Evolutionary conservation across 1,139 yeast genomes (phyloP).

Genomic region (Protomyces arabidopsidicola): DNA sequence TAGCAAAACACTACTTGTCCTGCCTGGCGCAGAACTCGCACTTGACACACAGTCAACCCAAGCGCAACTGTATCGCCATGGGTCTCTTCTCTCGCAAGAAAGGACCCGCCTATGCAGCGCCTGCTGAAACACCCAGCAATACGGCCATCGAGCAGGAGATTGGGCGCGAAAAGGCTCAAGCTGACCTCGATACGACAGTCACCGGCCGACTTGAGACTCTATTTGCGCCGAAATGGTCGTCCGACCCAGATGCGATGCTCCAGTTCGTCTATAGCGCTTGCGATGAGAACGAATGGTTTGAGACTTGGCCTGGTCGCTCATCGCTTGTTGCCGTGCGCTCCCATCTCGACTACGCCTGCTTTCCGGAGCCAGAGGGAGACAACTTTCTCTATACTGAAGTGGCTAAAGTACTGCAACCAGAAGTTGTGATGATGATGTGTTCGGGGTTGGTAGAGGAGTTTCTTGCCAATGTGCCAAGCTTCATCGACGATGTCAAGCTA

Average conservation of each 20-base stretch:
- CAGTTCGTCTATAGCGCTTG: conserved; percentile 29
- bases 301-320: conserved; percentile 24
- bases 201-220: conserved; percentile 9
- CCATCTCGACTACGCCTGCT: conserved; percentile 20
- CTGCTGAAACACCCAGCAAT: neutral
- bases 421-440: conserved; percentile 29
- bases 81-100: conserved; percentile 5
- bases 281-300: conserved; percentile 31
- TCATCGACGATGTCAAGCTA: conserved; percentile 28
- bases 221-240: conserved; percentile 24
- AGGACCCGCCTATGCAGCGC: neutral
- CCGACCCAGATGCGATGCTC: conserved; percentile 28
- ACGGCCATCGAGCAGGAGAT: neutral
- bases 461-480: conserved; percentile 27
- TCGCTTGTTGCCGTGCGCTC: conserved; percentile 30
- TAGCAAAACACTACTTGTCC: neutral
- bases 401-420: conserved; percentile 29
- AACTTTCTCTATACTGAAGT: conserved; percentile 27
- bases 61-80: neutral
- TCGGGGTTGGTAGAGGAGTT: conserved; percentile 30
- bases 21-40: neutral
- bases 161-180: conserved; percentile 3
- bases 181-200: conserved; percentile 10
- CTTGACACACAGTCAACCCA: neutral
- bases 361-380: conserved; percentile 1